Percentiles rank a stretch among this genome's conserved stretches.
Conservation (phyloP, 140 eudicot species). For the Anethum foeniculum region DNA sequence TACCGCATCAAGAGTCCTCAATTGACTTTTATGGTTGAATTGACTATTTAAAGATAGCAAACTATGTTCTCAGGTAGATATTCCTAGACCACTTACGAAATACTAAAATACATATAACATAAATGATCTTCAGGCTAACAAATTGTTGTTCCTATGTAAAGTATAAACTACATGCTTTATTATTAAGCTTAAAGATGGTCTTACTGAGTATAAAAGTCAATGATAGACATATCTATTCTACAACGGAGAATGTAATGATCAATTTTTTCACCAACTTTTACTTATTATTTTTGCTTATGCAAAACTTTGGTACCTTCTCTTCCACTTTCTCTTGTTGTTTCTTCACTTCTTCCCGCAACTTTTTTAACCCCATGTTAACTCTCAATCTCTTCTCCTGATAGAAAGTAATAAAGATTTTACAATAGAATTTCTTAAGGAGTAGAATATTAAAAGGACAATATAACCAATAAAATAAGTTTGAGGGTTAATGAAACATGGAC, state of each 20-base stretch:
- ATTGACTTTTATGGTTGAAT: neutral
- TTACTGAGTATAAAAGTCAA: neutral
- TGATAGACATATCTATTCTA: neutral
- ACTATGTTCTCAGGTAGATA: neutral
- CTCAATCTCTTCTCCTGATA: constrained; percentile 78
- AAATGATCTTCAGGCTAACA: neutral
- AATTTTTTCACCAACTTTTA: neutral
- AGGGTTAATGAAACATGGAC: constrained; percentile 16
- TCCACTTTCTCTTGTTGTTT: constrained; percentile 90
- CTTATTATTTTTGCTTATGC: neutral
- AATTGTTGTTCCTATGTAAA: neutral
- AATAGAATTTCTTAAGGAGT: constrained; percentile 4
- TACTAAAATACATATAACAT: neutral
- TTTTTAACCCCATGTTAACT: constrained; percentile 75
- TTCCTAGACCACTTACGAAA: neutral
- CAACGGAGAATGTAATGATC: neutral
- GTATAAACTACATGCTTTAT: neutral
- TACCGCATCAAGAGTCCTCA: neutral
- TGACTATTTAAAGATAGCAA: neutral
- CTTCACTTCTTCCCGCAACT: constrained; percentile 83
- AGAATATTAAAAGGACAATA: neutral
- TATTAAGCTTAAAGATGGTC: neutral
- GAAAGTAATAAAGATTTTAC: constrained; percentile 1
- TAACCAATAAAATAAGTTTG: neutral
- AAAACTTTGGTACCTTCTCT: constrained; percentile 47